Percentiles rank a stretch among this genome's conserved stretches.
Evolutionary conservation across 257 asterid genomes (phyloP).

Genomic region (Solanum tarapatanum): DNA sequence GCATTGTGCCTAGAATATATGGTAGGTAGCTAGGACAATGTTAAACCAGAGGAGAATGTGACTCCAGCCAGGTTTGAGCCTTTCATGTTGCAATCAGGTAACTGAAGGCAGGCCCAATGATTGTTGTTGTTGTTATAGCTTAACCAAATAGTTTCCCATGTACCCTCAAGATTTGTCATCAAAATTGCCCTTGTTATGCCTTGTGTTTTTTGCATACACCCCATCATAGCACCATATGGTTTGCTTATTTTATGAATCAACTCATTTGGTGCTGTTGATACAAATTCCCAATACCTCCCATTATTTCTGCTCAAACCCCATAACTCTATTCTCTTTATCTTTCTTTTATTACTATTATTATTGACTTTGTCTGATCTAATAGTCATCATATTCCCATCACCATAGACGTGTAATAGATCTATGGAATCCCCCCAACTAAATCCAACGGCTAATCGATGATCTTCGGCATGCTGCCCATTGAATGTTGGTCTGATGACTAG

Average conservation of each 20-base stretch:
- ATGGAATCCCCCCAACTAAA: constrained; percentile 12
- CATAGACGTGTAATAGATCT: constrained; percentile 25
- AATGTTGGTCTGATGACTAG: constrained; percentile 22
- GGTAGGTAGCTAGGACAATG: background rate
- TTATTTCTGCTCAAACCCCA: constrained; percentile 20
- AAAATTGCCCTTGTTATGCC: constrained; percentile 17
- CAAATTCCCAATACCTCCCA: constrained; percentile 27
- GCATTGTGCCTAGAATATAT: background rate
- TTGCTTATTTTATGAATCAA: constrained; percentile 19
- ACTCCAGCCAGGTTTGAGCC: constrained; percentile 36
- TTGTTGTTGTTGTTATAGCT: constrained; percentile 3
- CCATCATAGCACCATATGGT: constrained; percentile 41
- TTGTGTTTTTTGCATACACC: constrained; percentile 20
- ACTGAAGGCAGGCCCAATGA: constrained; percentile 14
- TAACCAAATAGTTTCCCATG: constrained; percentile 35
- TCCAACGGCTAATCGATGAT: constrained; percentile 2
- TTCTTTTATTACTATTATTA: background rate
- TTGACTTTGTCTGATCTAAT: constrained; percentile 3
- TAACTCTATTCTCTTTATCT: constrained; percentile 16
- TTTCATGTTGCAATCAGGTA: constrained; percentile 27
- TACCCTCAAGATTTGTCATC: constrained; percentile 35
- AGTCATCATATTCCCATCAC: constrained; percentile 29
- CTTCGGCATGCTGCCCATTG: background rate
- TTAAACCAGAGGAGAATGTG: constrained; percentile 24
- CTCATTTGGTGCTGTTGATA: constrained; percentile 17